These are phyloP conservation scores for Monilinia vaccinii-corymbosi DNA, from an alignment of 2,329 filamentous ascomycete species.

Conservation along the genomic window DNA sequence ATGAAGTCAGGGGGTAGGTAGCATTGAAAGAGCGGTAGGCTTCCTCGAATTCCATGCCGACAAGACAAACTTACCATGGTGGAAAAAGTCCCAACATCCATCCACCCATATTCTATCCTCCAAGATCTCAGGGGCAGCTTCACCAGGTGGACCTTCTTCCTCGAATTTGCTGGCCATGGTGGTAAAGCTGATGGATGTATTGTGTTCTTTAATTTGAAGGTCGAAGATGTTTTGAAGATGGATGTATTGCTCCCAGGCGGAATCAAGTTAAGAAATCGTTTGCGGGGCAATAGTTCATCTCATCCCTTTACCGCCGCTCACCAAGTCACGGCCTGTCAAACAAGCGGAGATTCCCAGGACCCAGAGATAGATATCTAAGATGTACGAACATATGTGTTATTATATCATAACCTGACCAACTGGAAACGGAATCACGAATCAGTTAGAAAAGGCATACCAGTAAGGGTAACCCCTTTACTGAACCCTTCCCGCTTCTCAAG, in stretches of 20 bases:
- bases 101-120: conserved; percentile 91
- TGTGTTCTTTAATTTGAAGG: not conserved
- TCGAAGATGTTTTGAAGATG: not conserved
- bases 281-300: not conserved
- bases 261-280: not conserved
- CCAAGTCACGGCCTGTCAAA: too few relatives aligned
- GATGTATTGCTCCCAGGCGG: not conserved
- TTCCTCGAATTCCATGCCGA: not conserved
- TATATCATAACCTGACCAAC: too few relatives aligned
- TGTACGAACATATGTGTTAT: too few relatives aligned
- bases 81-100: conserved; percentile 98
- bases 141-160: conserved; percentile 22
- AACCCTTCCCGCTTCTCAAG: too few relatives aligned
- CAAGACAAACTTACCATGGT: conserved; percentile 62
- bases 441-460: too few relatives aligned
- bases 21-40: not conserved
- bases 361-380: too few relatives aligned
- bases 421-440: too few relatives aligned
- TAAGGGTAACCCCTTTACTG: too few relatives aligned
- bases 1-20: not conserved
- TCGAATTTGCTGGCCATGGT: conserved; percentile 14
- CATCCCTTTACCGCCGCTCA: not conserved
- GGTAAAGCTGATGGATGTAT: not conserved
- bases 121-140: conserved; percentile 27
- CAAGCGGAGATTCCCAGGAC: too few relatives aligned